Conservation (phyloP, 179 eudicot genomes). For the Heliamphora pulchella region DNA sequence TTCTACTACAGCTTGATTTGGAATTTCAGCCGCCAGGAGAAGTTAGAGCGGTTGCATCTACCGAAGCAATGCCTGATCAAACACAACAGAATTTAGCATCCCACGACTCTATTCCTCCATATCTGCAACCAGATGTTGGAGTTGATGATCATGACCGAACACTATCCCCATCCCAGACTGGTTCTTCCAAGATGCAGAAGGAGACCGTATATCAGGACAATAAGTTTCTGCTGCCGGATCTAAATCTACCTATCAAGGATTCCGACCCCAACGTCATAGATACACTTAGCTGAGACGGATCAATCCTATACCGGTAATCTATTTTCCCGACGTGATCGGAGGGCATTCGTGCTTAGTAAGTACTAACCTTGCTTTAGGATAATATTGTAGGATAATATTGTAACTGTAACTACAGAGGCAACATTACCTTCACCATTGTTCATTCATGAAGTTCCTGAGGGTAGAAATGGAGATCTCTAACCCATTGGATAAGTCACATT, state of each 20-base stretch:
- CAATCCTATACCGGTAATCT: background rate
- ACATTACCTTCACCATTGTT: constrained; percentile 4
- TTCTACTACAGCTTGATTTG: constrained; percentile 43
- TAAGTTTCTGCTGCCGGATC: constrained; percentile 63
- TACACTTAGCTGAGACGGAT: constrained; percentile 24
- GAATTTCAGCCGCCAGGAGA: constrained; percentile 10
- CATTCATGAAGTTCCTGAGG: background rate
- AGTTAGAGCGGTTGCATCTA: constrained; percentile 18
- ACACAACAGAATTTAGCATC: constrained; percentile 19
- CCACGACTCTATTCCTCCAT: constrained; percentile 24
- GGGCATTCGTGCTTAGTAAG: constrained; percentile 1
- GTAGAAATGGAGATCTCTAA: constrained; percentile 3
- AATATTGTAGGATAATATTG: background rate
- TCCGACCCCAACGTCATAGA: constrained; percentile 15
- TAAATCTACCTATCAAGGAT: constrained; percentile 45
- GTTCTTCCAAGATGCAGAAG: constrained; percentile 2
- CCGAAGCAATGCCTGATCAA: constrained; percentile 25
- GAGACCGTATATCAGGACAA: constrained; percentile 17
- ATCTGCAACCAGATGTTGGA: constrained; percentile 19
- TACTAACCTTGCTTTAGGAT: constrained; percentile 6
- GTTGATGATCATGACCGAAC: constrained; percentile 2
- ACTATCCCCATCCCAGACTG: background rate
- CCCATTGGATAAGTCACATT: background rate
- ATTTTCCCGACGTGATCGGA: background rate
- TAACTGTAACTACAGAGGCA: background rate